These are phyloP conservation scores for Torulaspora quercuum DNA, from an alignment of 805 yeast genomes.

Conservation along the genomic window DNA sequence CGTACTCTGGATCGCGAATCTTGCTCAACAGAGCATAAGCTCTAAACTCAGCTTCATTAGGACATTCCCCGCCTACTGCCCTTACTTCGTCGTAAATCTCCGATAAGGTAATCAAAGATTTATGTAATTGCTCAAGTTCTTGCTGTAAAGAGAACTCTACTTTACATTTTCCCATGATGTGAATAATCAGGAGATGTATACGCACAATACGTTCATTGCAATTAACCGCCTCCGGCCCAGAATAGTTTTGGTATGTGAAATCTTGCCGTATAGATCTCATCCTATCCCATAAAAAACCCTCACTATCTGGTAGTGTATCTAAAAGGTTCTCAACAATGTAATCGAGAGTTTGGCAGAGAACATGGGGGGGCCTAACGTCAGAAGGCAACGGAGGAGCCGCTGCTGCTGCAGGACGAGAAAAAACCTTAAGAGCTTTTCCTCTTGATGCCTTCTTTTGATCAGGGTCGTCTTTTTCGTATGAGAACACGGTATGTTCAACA, in stretches of 20 bases:
- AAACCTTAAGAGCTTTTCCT: slow-evolving; percentile 75
- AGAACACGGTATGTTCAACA: slow-evolving; percentile 80
- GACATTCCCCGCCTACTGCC: slow-evolving; percentile 60
- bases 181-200: slow-evolving; percentile 76
- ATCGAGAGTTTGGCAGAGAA: slow-evolving; percentile 62
- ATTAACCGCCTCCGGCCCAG: slow-evolving; percentile 89
- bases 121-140: slow-evolving; percentile 90
- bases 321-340: slow-evolving; percentile 65
- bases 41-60: slow-evolving; percentile 90
- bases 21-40: slow-evolving; percentile 82
- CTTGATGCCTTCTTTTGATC: slow-evolving; percentile 55
- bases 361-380: slow-evolving; percentile 90
- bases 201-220: slow-evolving; percentile 91
- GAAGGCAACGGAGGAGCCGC: slow-evolving; percentile 97
- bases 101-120: slow-evolving; percentile 80
- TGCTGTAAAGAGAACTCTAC: slow-evolving; percentile 88
- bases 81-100: slow-evolving; percentile 84
- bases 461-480: slow-evolving; percentile 63
- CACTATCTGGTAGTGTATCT: slow-evolving; percentile 72
- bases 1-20: slow-evolving; percentile 79
- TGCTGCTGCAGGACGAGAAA: slow-evolving; percentile 96
- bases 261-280: slow-evolving; percentile 96
- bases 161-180: slow-evolving; percentile 73
- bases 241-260: slow-evolving; percentile 90
- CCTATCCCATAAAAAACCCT: slow-evolving; percentile 93